Percentiles rank a stretch among this genome's conserved stretches.
Conservation (phyloP, 208 protist species). For the Acanthamoeba castellanii region DNA sequence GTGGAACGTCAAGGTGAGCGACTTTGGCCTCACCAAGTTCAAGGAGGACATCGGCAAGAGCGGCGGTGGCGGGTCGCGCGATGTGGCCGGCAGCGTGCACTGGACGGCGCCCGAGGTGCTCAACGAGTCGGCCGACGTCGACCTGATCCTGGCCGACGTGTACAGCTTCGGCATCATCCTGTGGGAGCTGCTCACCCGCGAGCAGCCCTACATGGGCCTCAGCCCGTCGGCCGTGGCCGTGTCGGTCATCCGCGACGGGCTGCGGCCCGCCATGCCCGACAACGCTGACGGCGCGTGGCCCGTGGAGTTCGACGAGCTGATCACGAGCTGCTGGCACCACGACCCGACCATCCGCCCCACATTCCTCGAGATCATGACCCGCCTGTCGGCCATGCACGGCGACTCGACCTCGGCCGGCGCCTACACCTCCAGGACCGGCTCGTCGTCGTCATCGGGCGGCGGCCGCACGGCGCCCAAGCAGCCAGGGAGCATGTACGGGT, state of each 20-base stretch:
- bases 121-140: background rate
- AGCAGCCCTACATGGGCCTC: slow-evolving; percentile 38
- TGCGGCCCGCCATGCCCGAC: slow-evolving; percentile 8
- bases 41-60: slow-evolving; percentile 48
- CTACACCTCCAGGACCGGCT: slow-evolving; percentile 34
- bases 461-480: background rate
- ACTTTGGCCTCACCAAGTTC: slow-evolving; percentile 73
- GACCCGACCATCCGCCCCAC: slow-evolving; percentile 8
- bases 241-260: background rate
- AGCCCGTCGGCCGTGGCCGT: slow-evolving; percentile 59
- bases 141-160: slow-evolving; percentile 27
- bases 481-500: background rate
- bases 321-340: slow-evolving; percentile 32
- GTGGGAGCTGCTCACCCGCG: slow-evolving; percentile 52
- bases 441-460: background rate
- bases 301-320: background rate
- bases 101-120: slow-evolving; percentile 59
- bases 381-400: slow-evolving; percentile 33
- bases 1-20: slow-evolving; percentile 61
- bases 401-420: background rate
- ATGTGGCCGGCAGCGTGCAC: background rate
- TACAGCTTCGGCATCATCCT: slow-evolving; percentile 68
- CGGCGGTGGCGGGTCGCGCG: background rate
- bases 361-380: slow-evolving; percentile 62
- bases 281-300: background rate